phyloP scores from a whole-genome alignment of 805 yeast genomes.

The Starmerella bacillaris region DNA sequence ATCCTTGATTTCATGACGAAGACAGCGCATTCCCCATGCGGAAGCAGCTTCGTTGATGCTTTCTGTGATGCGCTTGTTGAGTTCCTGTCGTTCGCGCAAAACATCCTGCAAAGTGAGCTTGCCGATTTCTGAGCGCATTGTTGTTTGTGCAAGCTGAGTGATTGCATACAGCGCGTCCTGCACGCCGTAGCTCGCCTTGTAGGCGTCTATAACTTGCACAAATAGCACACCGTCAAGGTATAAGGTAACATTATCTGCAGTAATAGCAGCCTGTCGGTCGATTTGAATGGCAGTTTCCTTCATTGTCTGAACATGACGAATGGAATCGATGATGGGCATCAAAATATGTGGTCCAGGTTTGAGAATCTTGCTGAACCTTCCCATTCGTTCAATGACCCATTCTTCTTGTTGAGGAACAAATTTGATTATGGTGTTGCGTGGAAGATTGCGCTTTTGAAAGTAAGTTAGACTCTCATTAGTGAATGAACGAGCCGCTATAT shows the following conservation, averaged over 20 bases:
- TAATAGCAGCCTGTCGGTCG: constrained; percentile 69
- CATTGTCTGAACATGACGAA: constrained; percentile 63
- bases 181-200: constrained; percentile 72
- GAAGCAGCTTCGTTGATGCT: constrained; percentile 69
- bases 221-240: constrained; percentile 75
- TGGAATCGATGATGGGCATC: constrained; percentile 54
- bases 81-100: constrained; percentile 52
- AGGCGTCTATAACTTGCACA: constrained; percentile 60
- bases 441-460: constrained; percentile 45
- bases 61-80: constrained; percentile 56
- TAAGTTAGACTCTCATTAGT: constrained; percentile 26
- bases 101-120: constrained; percentile 65
- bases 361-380: constrained; percentile 50
- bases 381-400: constrained; percentile 84
- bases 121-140: constrained; percentile 81
- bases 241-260: constrained; percentile 67
- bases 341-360: constrained; percentile 64
- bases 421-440: constrained; percentile 55
- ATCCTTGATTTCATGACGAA: constrained; percentile 73
- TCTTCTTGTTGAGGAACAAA: constrained; percentile 86
- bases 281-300: constrained; percentile 76
- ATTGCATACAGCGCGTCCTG: constrained; percentile 78
- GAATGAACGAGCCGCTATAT: constrained; percentile 5
- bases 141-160: constrained; percentile 71
- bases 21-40: constrained; percentile 72